A percentile compares a stretch with the other conserved stretches of the same genome.
Evolutionary conservation across 176 grass and related monocot genomes (phyloP).

Genomic region (Secale cereale): DNA sequence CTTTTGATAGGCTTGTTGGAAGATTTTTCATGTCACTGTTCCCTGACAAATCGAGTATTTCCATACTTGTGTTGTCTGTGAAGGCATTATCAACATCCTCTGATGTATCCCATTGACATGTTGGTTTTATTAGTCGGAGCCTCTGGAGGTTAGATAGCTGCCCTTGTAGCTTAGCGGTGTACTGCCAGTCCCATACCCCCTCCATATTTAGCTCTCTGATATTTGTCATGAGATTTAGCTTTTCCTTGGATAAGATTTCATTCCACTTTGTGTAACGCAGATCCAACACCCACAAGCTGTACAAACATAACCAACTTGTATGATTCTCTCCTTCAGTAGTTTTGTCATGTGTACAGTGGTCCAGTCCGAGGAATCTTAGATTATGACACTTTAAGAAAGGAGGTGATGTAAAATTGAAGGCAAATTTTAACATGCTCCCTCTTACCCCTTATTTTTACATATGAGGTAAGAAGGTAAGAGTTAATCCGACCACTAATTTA

Average conservation of each 20-base stretch:
- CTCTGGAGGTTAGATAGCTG: background rate
- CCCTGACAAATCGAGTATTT: background rate
- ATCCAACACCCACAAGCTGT: background rate
- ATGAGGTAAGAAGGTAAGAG: too few species aligned
- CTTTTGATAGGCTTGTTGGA: background rate
- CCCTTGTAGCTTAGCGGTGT: background rate
- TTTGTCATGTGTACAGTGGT: background rate
- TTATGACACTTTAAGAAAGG: background rate
- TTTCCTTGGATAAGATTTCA: background rate
- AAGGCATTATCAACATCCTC: background rate
- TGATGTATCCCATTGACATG: background rate
- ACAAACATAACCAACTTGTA: background rate
- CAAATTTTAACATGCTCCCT: background rate
- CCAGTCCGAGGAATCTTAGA: slow-evolving; percentile 6
- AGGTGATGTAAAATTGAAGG: slow-evolving; percentile 14
- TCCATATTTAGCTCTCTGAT: background rate
- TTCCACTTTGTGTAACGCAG: background rate
- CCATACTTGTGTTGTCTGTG: background rate
- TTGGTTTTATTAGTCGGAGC: background rate
- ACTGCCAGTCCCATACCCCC: background rate
- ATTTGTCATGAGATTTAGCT: background rate
- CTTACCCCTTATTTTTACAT: too few species aligned
- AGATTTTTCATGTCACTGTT: background rate
- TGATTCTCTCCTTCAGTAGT: background rate
- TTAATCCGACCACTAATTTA: too few species aligned